Conservation (phyloP, 2,329 filamentous ascomycete genomes). For the Paraconiothyrium brasiliense region DNA sequence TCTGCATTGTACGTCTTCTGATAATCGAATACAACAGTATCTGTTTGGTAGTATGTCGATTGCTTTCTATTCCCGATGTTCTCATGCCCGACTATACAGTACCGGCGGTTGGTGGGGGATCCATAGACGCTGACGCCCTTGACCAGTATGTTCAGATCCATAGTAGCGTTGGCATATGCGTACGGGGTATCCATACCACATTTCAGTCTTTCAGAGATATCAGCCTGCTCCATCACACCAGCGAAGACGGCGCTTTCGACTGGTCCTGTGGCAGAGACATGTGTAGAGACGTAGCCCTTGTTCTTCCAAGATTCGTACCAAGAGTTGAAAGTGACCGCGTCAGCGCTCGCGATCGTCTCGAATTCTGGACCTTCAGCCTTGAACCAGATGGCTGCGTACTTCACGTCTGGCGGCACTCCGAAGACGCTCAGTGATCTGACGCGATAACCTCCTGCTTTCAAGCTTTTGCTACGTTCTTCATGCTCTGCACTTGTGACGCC, state of each 20-base stretch:
- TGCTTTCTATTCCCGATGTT: slow-evolving; percentile 27
- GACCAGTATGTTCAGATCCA: slow-evolving; percentile 20
- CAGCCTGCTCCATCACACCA: slow-evolving; percentile 30
- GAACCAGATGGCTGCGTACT: slow-evolving; percentile 33
- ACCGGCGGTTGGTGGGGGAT: slow-evolving; percentile 23
- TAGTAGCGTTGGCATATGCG: slow-evolving; percentile 17
- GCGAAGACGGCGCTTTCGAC: slow-evolving; percentile 29
- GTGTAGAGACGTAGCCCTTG: slow-evolving; percentile 31
- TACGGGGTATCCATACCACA: slow-evolving; percentile 26
- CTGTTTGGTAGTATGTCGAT: slow-evolving; percentile 25
- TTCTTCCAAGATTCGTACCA: slow-evolving; percentile 29
- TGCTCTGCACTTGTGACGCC: slow-evolving; percentile 14
- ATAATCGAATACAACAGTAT: slow-evolving; percentile 18
- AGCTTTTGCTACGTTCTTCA: slow-evolving; percentile 7
- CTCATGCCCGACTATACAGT: slow-evolving; percentile 32
- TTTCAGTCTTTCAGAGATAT: slow-evolving; percentile 19
- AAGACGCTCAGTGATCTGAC: slow-evolving; percentile 28
- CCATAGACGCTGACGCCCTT: slow-evolving; percentile 32
- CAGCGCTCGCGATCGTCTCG: slow-evolving; percentile 27
- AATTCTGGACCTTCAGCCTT: slow-evolving; percentile 25
- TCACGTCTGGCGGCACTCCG: slow-evolving; percentile 24
- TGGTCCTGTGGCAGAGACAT: slow-evolving; percentile 32
- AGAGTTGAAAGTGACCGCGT: slow-evolving; percentile 26
- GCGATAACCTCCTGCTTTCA: slow-evolving; percentile 29
- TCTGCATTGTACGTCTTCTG: slow-evolving; percentile 19